Conservation (phyloP, 2,329 filamentous ascomycete genomes). For the Colletotrichum sojae region DNA sequence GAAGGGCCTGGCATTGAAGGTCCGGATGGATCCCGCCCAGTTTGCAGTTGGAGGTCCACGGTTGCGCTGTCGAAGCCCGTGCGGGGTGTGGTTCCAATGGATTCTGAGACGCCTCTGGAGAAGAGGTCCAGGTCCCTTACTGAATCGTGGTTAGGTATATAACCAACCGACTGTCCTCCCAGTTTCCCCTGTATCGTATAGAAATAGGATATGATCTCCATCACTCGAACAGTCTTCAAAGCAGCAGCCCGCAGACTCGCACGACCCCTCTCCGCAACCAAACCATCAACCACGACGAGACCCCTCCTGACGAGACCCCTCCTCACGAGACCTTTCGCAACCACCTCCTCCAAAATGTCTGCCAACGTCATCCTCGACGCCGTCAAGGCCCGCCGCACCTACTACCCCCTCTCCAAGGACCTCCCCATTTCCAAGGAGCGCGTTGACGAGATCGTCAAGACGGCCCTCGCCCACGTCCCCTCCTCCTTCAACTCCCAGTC, state of each 20-base stretch:
- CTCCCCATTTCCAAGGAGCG: constrained; percentile 70
- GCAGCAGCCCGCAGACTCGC: constrained; percentile 26
- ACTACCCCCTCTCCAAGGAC: constrained; percentile 77
- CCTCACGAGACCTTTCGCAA: constrained; percentile 16
- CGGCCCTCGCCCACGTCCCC: constrained; percentile 78
- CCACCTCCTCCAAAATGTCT: constrained; percentile 39
- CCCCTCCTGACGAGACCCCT: constrained; percentile 1
- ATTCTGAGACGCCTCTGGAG: constrained; percentile 29
- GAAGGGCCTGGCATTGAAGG: constrained; percentile 5
- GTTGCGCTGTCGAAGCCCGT: constrained; percentile 21
- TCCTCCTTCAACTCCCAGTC: constrained; percentile 92
- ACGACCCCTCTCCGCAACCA: constrained; percentile 13
- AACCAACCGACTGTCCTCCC: constrained; percentile 10
- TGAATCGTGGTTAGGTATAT: constrained; percentile 18
- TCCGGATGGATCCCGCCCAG: constrained; percentile 9
- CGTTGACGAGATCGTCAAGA: constrained; percentile 75
- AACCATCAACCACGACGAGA: background rate
- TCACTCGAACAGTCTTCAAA: constrained; percentile 28
- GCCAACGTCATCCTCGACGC: constrained; percentile 72
- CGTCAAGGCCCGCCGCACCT: constrained; percentile 76
- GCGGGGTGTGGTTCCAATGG: constrained; percentile 26
- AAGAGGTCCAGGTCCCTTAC: constrained; percentile 4
- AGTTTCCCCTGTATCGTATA: too few relatives aligned
- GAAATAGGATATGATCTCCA: constrained; percentile 12
- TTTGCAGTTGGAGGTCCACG: background rate